phyloP scores from a whole-genome alignment of 305 asterid species.

The Coffea humblotiana region DNA sequence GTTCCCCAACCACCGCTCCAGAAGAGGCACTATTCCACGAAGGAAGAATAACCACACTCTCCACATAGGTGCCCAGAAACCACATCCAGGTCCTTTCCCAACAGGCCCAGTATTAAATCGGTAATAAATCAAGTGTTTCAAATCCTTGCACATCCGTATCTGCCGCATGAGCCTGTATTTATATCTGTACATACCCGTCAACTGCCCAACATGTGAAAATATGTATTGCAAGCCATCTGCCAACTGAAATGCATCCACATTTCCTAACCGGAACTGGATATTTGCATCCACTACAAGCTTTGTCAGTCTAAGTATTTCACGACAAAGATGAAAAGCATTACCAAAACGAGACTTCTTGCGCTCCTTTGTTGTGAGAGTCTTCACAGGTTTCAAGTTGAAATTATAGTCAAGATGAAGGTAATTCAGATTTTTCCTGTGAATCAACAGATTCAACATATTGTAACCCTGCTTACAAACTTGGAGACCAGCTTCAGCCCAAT shows the following conservation, averaged over 20 bases:
- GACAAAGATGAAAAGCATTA: slow-evolving; percentile 98
- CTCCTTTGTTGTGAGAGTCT: slow-evolving; percentile 97
- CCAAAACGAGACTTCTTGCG: slow-evolving; percentile 98
- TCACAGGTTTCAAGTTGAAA: slow-evolving; percentile 97
- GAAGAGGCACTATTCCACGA: slow-evolving; percentile 97
- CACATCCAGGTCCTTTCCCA: slow-evolving; percentile 99
- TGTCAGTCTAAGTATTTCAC: slow-evolving; percentile 94
- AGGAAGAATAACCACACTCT: slow-evolving; percentile 99
- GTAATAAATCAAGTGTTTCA: slow-evolving; percentile 96
- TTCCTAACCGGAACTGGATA: slow-evolving; percentile 98
- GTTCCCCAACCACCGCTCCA: slow-evolving; percentile 99
- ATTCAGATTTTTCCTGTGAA: slow-evolving; percentile 94
- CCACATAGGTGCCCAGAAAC: slow-evolving; percentile 99
- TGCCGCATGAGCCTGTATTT: slow-evolving; percentile 99
- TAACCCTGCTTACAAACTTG: slow-evolving; percentile 99
- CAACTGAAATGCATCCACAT: slow-evolving; percentile 95
- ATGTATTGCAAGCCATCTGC: slow-evolving; percentile 99
- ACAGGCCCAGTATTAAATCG: slow-evolving; percentile 99
- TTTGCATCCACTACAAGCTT: slow-evolving; percentile 99
- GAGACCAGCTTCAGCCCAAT: slow-evolving; percentile 99
- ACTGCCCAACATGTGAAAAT: slow-evolving; percentile 97
- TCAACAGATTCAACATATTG: slow-evolving; percentile 93
- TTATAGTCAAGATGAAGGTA: slow-evolving; percentile 97
- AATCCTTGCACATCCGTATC: slow-evolving; percentile 98
- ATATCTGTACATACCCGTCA: slow-evolving; percentile 98